Conservation (phyloP, 78 protist species). For the Anaeramoeba ignava region DNA sequence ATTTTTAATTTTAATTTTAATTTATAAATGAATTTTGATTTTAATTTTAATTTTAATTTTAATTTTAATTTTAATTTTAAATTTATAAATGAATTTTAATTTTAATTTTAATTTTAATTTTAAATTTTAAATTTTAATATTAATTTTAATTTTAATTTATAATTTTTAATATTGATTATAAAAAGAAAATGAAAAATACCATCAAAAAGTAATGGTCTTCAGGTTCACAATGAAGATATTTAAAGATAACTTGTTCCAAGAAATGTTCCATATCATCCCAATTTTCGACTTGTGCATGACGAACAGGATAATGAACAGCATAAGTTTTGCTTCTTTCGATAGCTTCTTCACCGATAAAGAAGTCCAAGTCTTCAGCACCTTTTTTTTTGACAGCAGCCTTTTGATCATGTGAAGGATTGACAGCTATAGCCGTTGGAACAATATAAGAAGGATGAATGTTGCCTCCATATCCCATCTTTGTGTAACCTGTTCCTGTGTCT, state of each 20-base stretch:
- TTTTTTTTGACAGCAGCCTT: background rate
- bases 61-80: no score
- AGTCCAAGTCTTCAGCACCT: constrained; percentile 93
- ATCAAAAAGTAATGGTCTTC: constrained; percentile 90
- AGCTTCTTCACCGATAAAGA: constrained; percentile 84
- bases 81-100: no score
- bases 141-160: no score
- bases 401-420: constrained; percentile 4
- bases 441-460: constrained; percentile 83
- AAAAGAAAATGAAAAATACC: constrained; percentile 16
- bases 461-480: constrained; percentile 98
- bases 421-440: constrained; percentile 82
- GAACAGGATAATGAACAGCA: constrained; percentile 62
- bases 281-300: constrained; percentile 83
- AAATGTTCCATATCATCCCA: constrained; percentile 95
- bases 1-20: no score
- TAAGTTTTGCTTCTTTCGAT: constrained; percentile 30
- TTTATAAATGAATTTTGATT: no score
- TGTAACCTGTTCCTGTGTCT: constrained; percentile 56
- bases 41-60: no score
- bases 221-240: constrained; percentile 93
- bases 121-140: no score
- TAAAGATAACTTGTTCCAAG: constrained; percentile 92
- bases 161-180: no score
- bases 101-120: no score